Base-by-base conservation (phyloP, 2,329 filamentous ascomycete genomes). In the Ascochyta pisi region DNA sequence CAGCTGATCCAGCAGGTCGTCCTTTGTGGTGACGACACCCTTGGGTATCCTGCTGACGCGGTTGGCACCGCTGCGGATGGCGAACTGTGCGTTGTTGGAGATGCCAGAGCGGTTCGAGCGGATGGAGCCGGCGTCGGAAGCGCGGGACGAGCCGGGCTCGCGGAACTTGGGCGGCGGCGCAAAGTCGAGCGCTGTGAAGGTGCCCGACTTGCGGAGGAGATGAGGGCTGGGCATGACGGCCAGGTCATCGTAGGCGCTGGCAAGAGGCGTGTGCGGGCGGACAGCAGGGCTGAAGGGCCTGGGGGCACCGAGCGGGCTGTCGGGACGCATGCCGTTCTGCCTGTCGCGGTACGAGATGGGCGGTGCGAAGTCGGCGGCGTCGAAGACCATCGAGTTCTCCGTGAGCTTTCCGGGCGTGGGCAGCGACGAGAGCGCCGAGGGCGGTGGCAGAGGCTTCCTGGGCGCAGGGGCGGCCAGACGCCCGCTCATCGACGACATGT, bases 211-310 rank as follows among this genome's bases (percentile, higher is more conserved):
- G 70, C 89, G 86, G 46, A 95, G 82, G 68, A 86, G 67, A 72
- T 93, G 88, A 37, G 95, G 92, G 83, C 92, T 97, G 34, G 95
- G 95, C 61, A 99, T 87, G 8, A 84, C 83, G 12, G 89, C 78
- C 59, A 98, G 86, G 56, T 98, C 94, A 53, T 98, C 94, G 75
- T 92, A 97, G 5, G 92, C 84, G 57, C 89, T 91, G 23, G 84
- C 88, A 35, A 97, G 82, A 0, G 93, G 93, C n/a, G 87, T 89
- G 71, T 91, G 89, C 27, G 86, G 84, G 15, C 89, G 86, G 2
- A 93, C 83, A 34, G 82, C 81, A n/a, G 89, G 87, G 53, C 87
- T 88, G 79, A 91, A 99, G 1, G 92, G 87, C 31, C 87, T 78
- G 34, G 80, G 63, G 16, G 79, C 80, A 53, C 86, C 85, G 41